phyloP scores from a whole-genome alignment of 179 eudicot species.

The Amaranthus tricolor region DNA sequence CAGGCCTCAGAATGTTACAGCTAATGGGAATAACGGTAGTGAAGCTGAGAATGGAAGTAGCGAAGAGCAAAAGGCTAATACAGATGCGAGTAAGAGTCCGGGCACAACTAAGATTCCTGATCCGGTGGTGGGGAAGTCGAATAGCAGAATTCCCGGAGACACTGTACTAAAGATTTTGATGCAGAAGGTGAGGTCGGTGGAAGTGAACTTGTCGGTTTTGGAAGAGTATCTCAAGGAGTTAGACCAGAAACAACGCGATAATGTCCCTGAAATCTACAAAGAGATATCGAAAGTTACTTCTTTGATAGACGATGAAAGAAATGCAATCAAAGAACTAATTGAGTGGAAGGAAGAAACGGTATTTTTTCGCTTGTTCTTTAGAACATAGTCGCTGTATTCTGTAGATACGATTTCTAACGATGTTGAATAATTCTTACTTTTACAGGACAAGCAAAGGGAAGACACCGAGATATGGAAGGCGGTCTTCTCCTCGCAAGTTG shows the following conservation, averaged over 20 bases:
- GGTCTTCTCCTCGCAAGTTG: slow-evolving; percentile 49
- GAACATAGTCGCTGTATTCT: not conserved
- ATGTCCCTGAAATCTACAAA: slow-evolving; percentile 55
- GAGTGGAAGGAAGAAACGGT: slow-evolving; percentile 71
- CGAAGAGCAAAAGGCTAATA: slow-evolving; percentile 31
- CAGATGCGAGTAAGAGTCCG: slow-evolving; percentile 36
- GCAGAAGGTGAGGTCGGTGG: slow-evolving; percentile 87
- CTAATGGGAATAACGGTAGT: slow-evolving; percentile 31
- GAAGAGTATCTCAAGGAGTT: slow-evolving; percentile 76
- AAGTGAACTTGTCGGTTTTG: slow-evolving; percentile 62
- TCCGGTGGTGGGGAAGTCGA: slow-evolving; percentile 59
- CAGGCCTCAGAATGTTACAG: slow-evolving; percentile 30
- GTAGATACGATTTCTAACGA: not conserved
- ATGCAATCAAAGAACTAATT: slow-evolving; percentile 49
- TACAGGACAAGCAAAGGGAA: slow-evolving; percentile 52
- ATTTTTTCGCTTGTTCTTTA: slow-evolving; percentile 9
- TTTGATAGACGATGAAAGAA: slow-evolving; percentile 50
- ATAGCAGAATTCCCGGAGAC: slow-evolving; percentile 70
- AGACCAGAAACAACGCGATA: slow-evolving; percentile 57
- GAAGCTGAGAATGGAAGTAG: slow-evolving; percentile 30
- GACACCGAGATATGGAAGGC: slow-evolving; percentile 60
- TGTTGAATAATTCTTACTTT: not conserved
- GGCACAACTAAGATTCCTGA: slow-evolving; percentile 45
- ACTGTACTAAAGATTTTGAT: slow-evolving; percentile 81
- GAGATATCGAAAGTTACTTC: slow-evolving; percentile 46